A percentile compares a stretch with the other conserved stretches of the same genome.
phyloP scores from a whole-genome alignment of 352 stramenopile genomes.

The Phytophthora palmivora region DNA sequence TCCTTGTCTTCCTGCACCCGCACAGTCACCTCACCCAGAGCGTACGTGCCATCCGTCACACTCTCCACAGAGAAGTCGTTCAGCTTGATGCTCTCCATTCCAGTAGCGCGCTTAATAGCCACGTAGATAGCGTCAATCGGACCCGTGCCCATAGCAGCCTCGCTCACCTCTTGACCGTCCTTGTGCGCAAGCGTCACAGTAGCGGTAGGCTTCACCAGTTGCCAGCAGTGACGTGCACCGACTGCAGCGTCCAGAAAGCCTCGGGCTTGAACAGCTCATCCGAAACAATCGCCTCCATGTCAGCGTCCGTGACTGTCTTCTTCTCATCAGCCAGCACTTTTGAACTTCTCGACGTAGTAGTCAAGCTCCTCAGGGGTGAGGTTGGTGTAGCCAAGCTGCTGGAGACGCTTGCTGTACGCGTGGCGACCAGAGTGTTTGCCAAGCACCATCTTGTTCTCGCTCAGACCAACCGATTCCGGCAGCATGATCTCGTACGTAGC shows the following conservation, averaged over 20 bases:
- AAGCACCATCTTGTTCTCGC: constrained; percentile 92
- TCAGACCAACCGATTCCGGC: constrained; percentile 97
- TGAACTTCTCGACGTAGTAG: constrained; percentile 93
- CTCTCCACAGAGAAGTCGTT: constrained; percentile 91
- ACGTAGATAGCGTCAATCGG: constrained; percentile 90
- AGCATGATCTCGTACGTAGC: constrained; percentile 99
- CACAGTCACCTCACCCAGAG: constrained; percentile 88
- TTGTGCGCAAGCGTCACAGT: constrained; percentile 91
- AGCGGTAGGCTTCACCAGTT: constrained; percentile 92
- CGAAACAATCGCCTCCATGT: constrained; percentile 92
- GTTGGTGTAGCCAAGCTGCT: constrained; percentile 90
- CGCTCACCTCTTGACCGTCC: constrained; percentile 89
- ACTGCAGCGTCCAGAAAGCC: constrained; percentile 89
- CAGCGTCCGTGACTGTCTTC: constrained; percentile 92
- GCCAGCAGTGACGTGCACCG: constrained; percentile 89
- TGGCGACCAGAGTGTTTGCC: constrained; percentile 91
- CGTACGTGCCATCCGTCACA: constrained; percentile 88
- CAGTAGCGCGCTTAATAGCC: constrained; percentile 85
- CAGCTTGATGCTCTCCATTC: constrained; percentile 82
- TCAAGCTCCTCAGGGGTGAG: constrained; percentile 88
- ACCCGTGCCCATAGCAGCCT: constrained; percentile 88
- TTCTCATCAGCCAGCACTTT: constrained; percentile 92
- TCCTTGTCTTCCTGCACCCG: constrained; percentile 75
- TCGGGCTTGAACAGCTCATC: constrained; percentile 92
- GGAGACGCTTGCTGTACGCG: constrained; percentile 90